Conservation (phyloP, 768 basidiomycete genomes). For the Tricholoma sp. region DNA sequence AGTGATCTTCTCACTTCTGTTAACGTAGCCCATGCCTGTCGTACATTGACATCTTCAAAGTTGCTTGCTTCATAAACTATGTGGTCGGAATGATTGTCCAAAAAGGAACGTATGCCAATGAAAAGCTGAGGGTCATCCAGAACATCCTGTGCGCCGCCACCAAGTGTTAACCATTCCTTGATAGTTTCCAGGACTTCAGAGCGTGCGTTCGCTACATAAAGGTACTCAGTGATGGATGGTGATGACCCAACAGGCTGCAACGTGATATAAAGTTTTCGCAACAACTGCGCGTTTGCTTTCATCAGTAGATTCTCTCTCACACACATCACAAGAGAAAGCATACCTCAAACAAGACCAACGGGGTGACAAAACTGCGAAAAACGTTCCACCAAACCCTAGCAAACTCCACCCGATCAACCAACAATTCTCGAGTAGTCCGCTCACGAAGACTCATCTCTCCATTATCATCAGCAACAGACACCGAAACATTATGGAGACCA, state of each 20-base stretch:
- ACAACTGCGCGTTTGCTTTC: conserved; percentile 39
- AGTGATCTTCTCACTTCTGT: conserved; percentile 38
- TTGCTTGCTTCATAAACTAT: conserved; percentile 36
- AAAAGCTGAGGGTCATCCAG: conserved; percentile 68
- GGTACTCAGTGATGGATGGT: conserved; percentile 40
- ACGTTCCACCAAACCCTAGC: conserved; percentile 77
- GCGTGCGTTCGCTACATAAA: conserved; percentile 47
- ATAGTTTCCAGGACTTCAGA: conserved; percentile 60
- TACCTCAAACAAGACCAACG: conserved; percentile 82
- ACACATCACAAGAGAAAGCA: too few species aligned
- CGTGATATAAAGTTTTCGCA: conserved; percentile 69
- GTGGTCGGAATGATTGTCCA: conserved; percentile 52
- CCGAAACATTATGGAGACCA: conserved; percentile 71
- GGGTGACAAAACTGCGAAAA: conserved; percentile 78
- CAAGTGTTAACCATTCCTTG: conserved; percentile 65
- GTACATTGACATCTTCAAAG: conserved; percentile 40
- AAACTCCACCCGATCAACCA: conserved; percentile 71
- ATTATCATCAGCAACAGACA: conserved; percentile 81
- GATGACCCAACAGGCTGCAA: conserved; percentile 39
- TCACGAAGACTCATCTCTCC: conserved; percentile 78
- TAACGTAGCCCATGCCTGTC: conserved; percentile 41
- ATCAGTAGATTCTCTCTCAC: background rate
- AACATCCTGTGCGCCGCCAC: conserved; percentile 75
- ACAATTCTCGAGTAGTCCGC: conserved; percentile 65
- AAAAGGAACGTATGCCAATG: conserved; percentile 52